phyloP scores from a whole-genome alignment of 176 grass and related monocot species.

The Melocanna baccifera region DNA sequence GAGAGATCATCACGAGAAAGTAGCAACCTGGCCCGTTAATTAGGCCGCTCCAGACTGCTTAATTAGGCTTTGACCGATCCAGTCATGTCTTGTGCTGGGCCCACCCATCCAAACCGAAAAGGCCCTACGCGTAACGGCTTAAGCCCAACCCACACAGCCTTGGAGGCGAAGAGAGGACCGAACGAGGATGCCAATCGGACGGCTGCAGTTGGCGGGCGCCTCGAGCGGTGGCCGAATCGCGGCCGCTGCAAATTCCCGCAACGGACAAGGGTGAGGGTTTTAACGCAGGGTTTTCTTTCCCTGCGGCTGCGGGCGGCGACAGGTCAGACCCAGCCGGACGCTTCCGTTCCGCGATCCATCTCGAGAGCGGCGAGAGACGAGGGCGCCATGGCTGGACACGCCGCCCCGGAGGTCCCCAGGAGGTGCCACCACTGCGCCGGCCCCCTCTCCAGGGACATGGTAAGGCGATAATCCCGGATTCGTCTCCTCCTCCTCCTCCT shows the following conservation, averaged over 20 bases:
- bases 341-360: background rate
- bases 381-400: slow-evolving; percentile 27
- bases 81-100: background rate
- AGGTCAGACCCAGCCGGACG: background rate
- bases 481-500: background rate
- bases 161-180: background rate
- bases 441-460: slow-evolving; percentile 87
- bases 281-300: background rate
- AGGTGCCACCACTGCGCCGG: slow-evolving; percentile 60
- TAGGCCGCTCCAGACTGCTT: too few relatives aligned
- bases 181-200: slow-evolving; percentile 1
- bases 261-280: background rate
- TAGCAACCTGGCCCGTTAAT: too few relatives aligned
- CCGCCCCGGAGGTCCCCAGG: slow-evolving; percentile 19
- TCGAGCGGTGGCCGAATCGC: background rate
- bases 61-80: too few relatives aligned
- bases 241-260: background rate
- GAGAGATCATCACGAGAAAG: too few relatives aligned
- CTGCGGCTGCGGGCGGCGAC: background rate
- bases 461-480: background rate
- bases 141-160: background rate
- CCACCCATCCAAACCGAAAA: background rate
- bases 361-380: background rate
- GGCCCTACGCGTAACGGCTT: background rate
- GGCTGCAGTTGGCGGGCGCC: background rate